These are phyloP conservation scores for Fusarium staphyleae DNA, from an alignment of 2,329 filamentous ascomycete species.

Conservation along the genomic window DNA sequence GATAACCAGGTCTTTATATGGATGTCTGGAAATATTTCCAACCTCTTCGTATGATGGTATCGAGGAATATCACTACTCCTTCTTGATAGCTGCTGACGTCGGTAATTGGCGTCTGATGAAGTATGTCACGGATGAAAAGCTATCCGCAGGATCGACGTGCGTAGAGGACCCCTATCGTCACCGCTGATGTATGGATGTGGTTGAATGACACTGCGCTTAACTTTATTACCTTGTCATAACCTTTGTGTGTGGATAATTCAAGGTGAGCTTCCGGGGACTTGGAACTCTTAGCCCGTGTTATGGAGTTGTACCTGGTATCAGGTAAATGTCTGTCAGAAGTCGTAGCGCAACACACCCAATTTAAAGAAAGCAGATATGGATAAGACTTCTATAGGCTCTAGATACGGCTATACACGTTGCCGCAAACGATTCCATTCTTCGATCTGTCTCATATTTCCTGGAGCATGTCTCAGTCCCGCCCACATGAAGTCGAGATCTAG, in stretches of 20 bases:
- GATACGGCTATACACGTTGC: too few species aligned
- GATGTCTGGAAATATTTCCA: background rate
- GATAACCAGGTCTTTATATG: background rate
- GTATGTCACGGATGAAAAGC: conserved; percentile 1
- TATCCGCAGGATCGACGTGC: conserved; percentile 1
- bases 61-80: background rate
- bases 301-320: too few species aligned
- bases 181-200: background rate
- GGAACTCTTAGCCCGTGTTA: background rate
- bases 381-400: too few species aligned
- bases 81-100: background rate
- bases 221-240: background rate
- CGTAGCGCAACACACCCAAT: too few species aligned
- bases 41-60: background rate
- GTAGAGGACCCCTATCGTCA: background rate
- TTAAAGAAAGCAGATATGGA: too few species aligned
- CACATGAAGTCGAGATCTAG: too few species aligned
- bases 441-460: too few species aligned
- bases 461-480: too few species aligned
- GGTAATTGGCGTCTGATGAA: background rate
- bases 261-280: background rate
- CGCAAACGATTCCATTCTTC: too few species aligned
- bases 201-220: background rate
- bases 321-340: too few species aligned
- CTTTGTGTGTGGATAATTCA: background rate